Conservation (phyloP, 1,284 basidiomycete species). For the Sanghuangporus sanghuang region DNA sequence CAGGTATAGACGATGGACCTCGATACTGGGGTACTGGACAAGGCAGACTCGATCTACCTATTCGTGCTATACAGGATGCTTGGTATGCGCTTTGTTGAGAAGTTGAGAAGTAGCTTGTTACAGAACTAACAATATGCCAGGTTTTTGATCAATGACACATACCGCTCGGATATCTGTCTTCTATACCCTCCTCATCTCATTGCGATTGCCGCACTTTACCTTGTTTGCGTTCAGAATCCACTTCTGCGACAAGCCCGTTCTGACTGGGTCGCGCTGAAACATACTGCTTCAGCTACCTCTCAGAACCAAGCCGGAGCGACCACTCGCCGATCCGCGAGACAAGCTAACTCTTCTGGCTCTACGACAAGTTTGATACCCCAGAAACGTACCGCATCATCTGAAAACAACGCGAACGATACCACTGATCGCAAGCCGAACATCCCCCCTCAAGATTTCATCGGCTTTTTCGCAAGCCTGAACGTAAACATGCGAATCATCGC, state of each 20-base stretch:
- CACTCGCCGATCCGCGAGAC: slow-evolving; percentile 13
- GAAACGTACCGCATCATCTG: slow-evolving; percentile 5
- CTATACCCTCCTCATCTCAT: slow-evolving; percentile 93
- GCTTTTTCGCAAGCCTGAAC: slow-evolving; percentile 83
- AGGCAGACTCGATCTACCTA: slow-evolving; percentile 59
- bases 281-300: slow-evolving; percentile 24
- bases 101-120: background rate
- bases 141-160: slow-evolving; percentile 97
- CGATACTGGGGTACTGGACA: slow-evolving; percentile 75
- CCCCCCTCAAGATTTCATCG: slow-evolving; percentile 63
- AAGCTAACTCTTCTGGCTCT: background rate
- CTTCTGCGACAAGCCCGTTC: slow-evolving; percentile 38
- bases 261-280: slow-evolving; percentile 25
- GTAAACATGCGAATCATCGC: slow-evolving; percentile 79
- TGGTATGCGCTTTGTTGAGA: slow-evolving; percentile 42
- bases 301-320: slow-evolving; percentile 19
- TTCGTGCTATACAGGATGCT: slow-evolving; percentile 67
- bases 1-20: slow-evolving; percentile 53
- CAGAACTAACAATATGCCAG: slow-evolving; percentile 34
- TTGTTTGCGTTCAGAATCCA: slow-evolving; percentile 69
- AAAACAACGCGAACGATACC: background rate
- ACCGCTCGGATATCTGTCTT: slow-evolving; percentile 85
- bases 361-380: background rate
- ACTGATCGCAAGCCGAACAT: slow-evolving; percentile 19
- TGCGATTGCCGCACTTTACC: slow-evolving; percentile 86